A percentile compares a stretch with the other conserved stretches of the same genome.
phyloP scores from a whole-genome alignment of 2,329 filamentous ascomycete species.

The Claviceps paspali region DNA sequence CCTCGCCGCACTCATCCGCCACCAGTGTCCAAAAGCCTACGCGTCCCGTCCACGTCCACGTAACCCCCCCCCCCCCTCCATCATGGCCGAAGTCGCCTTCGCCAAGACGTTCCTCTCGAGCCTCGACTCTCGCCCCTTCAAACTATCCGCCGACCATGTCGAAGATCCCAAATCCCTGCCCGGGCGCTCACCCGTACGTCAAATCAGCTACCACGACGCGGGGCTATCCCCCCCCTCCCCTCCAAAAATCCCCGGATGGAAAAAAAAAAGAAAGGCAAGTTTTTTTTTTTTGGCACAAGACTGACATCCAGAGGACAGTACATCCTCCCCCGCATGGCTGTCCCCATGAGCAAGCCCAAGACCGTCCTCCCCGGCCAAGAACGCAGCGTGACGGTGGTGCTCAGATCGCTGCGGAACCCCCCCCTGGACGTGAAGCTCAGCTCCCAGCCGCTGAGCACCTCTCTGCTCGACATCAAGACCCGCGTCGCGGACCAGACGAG shows the following conservation, averaged over 20 bases:
- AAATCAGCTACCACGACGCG: too few species aligned
- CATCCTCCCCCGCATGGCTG: conserved; percentile 54
- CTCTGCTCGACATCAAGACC: conserved; percentile 64
- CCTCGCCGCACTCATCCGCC: too few species aligned
- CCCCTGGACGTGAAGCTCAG: conserved; percentile 52
- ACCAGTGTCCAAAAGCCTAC: too few species aligned
- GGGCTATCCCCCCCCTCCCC: too few species aligned
- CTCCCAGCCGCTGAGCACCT: conserved; percentile 49
- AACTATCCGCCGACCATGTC: conserved; percentile 79
- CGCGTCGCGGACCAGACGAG: conserved; percentile 47
- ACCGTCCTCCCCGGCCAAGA: conserved; percentile 36
- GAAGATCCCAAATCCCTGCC: conserved; percentile 72
- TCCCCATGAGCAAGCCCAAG: conserved; percentile 33
- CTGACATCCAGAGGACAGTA: too few species aligned
- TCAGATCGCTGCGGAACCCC: conserved; percentile 68
- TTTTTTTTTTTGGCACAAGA: too few species aligned
- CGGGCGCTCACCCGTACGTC: conserved; percentile 54
- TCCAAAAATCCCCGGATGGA: too few species aligned
- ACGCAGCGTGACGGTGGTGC: conserved; percentile 39
- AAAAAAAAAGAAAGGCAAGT: background rate
- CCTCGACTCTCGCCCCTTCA: conserved; percentile 63
- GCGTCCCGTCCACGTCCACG: too few species aligned
- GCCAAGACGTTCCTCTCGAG: conserved; percentile 68
- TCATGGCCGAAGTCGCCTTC: conserved; percentile 73
- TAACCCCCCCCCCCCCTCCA: conserved; percentile 6